A percentile compares a stretch with the other conserved stretches of the same genome.
Evolutionary conservation across 2,329 filamentous ascomycete genomes (phyloP).

Genomic region (Mariannaea elegans): DNA sequence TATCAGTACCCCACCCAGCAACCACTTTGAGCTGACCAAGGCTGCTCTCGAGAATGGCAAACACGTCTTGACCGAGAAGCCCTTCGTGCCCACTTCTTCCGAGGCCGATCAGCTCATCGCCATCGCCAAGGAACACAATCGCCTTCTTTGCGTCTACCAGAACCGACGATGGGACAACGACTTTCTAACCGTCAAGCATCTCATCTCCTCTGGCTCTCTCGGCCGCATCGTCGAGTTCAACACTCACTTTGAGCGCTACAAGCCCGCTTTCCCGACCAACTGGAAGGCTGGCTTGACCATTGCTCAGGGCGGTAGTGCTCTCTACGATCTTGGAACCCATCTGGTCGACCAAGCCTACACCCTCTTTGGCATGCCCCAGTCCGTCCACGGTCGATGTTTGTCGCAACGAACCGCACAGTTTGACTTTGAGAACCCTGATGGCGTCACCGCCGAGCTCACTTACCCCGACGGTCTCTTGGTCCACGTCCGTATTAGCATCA

Average conservation of each 20-base stretch:
- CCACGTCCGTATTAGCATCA: conserved; percentile 73
- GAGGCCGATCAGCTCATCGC: conserved; percentile 72
- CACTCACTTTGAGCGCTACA: conserved; percentile 82
- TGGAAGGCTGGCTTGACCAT: conserved; percentile 75
- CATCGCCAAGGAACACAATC: conserved; percentile 60
- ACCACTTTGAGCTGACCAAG: conserved; percentile 73
- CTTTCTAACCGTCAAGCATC: conserved; percentile 73
- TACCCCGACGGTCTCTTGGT: conserved; percentile 72
- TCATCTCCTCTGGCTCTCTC: conserved; percentile 67
- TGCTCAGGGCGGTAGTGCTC: conserved; percentile 69
- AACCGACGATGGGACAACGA: conserved; percentile 83
- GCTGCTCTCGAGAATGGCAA: conserved; percentile 74
- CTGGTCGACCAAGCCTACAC: conserved; percentile 78
- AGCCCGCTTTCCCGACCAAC: conserved; percentile 63
- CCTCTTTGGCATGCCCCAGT: conserved; percentile 74
- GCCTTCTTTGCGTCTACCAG: conserved; percentile 74
- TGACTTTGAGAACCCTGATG: conserved; percentile 63
- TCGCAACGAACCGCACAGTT: conserved; percentile 65
- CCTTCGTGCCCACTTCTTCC: conserved; percentile 76
- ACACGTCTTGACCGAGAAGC: conserved; percentile 85
- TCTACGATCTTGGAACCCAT: conserved; percentile 81
- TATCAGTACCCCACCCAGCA: conserved; percentile 75
- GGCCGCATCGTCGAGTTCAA: conserved; percentile 82
- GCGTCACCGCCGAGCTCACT: conserved; percentile 70
- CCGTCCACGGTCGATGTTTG: conserved; percentile 74